These are phyloP conservation scores for Rusavskia elegans DNA, from an alignment of 495 filamentous ascomycete species.

Conservation along the genomic window DNA sequence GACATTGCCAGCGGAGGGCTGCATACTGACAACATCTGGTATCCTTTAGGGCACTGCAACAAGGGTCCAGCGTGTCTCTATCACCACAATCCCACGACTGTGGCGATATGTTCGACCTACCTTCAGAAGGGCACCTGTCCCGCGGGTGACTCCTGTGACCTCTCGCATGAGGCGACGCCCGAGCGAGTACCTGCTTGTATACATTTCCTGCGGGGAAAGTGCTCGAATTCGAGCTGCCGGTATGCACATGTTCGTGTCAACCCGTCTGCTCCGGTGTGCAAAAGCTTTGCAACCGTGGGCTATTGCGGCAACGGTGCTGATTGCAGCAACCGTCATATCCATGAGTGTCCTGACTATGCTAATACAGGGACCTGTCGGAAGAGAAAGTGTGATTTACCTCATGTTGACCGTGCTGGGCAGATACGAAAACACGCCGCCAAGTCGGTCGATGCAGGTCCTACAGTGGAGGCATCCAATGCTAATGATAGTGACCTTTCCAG, in stretches of 20 bases:
- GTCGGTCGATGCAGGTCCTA: slow-evolving; percentile 19
- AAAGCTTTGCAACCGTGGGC: slow-evolving; percentile 68
- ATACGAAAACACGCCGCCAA: slow-evolving; percentile 42
- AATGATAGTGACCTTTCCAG: slow-evolving; percentile 68
- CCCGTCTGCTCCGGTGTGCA: slow-evolving; percentile 68
- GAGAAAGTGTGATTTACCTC: slow-evolving; percentile 69
- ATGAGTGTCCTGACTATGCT: slow-evolving; percentile 90
- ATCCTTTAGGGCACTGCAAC: slow-evolving; percentile 53
- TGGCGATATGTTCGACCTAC: slow-evolving; percentile 82
- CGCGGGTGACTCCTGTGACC: slow-evolving; percentile 70
- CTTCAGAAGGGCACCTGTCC: slow-evolving; percentile 65
- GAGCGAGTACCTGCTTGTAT: slow-evolving; percentile 76
- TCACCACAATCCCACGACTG: slow-evolving; percentile 72
- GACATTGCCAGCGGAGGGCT: too few relatives aligned
- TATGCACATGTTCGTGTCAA: slow-evolving; percentile 80
- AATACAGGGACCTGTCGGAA: slow-evolving; percentile 74
- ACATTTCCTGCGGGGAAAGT: slow-evolving; percentile 83
- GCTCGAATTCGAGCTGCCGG: slow-evolving; percentile 73
- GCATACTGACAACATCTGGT: neutral
- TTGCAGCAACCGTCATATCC: slow-evolving; percentile 71
- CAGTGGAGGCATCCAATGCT: slow-evolving; percentile 21
- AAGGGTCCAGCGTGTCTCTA: slow-evolving; percentile 69
- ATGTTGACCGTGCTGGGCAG: slow-evolving; percentile 71
- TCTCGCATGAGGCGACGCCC: slow-evolving; percentile 80
- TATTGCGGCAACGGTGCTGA: slow-evolving; percentile 74